These are phyloP conservation scores for Ogataea paradorogensis DNA, from an alignment of 805 yeast species.

Conservation along the genomic window DNA sequence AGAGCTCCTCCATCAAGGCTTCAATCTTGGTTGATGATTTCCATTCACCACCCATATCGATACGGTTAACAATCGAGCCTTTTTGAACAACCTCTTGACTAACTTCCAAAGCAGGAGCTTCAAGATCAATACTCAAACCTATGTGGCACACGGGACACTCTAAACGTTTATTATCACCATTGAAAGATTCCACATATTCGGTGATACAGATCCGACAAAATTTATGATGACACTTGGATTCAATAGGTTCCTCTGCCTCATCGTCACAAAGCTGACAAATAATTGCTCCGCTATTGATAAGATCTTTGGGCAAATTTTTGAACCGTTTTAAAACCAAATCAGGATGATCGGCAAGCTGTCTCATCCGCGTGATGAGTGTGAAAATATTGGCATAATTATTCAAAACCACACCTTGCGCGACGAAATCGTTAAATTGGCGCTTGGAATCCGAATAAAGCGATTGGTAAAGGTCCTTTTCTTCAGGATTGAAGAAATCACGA, in stretches of 20 bases:
- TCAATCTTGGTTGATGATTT: constrained; percentile 94
- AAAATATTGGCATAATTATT: constrained; percentile 97
- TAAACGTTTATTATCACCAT: constrained; percentile 54
- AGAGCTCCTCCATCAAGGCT: constrained; percentile 90
- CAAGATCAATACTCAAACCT: constrained; percentile 83
- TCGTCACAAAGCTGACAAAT: constrained; percentile 95
- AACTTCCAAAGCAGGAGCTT: constrained; percentile 80
- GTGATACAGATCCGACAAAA: constrained; percentile 91
- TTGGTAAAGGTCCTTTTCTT: constrained; percentile 89
- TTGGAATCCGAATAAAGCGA: constrained; percentile 83
- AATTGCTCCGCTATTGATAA: constrained; percentile 46
- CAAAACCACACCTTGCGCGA: constrained; percentile 92
- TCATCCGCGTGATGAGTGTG: constrained; percentile 93
- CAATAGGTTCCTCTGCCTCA: constrained; percentile 97
- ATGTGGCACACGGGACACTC: constrained; percentile 97
- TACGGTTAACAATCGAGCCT: constrained; percentile 79
- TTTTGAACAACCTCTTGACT: constrained; percentile 55
- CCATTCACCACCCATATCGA: constrained; percentile 87
- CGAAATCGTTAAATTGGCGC: constrained; percentile 87
- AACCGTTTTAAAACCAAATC: constrained; percentile 81
- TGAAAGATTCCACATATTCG: constrained; percentile 83
- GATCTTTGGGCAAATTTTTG: constrained; percentile 38
- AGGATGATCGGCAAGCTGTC: constrained; percentile 98
- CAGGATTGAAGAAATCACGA: constrained; percentile 85
- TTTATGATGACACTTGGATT: constrained; percentile 88